phyloP scores from a whole-genome alignment of 2,329 filamentous ascomycete genomes.

The Bipolaris cookei region DNA sequence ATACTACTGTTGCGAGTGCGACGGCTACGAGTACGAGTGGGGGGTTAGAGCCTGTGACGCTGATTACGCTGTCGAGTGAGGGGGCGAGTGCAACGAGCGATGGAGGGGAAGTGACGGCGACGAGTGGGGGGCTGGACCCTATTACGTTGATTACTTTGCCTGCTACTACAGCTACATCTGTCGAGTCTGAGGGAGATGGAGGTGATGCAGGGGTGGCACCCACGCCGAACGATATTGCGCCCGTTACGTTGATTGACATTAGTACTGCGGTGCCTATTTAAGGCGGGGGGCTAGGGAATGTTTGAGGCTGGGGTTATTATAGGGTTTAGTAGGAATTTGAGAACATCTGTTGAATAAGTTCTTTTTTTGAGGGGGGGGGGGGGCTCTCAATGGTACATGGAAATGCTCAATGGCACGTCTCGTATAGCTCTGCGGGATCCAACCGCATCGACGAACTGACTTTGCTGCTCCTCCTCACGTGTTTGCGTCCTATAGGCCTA shows the following conservation, averaged over 20 bases:
- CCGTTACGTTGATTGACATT: slow-evolving; percentile 9
- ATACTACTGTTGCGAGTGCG: too few species aligned
- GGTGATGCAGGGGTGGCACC: neutral
- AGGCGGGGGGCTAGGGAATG: neutral
- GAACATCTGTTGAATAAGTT: too few species aligned
- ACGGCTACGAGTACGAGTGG: neutral
- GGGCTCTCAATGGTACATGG: too few species aligned
- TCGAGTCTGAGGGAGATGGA: neutral
- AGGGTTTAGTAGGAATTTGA: too few species aligned
- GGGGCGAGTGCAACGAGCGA: too few species aligned
- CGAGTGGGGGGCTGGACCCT: neutral
- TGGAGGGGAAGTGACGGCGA: neutral
- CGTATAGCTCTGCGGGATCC: slow-evolving; percentile 7
- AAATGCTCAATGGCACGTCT: slow-evolving; percentile 5
- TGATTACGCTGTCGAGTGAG: neutral
- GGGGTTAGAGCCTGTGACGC: neutral
- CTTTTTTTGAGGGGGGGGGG: too few species aligned
- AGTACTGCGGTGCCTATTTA: neutral
- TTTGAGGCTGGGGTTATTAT: neutral
- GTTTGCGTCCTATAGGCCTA: slow-evolving; percentile 2
- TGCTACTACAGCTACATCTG: neutral
- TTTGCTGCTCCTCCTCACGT: slow-evolving; percentile 10
- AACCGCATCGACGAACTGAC: slow-evolving; percentile 11
- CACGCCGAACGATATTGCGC: neutral
- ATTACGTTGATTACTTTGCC: slow-evolving; percentile 6